Percentiles rank a stretch among this genome's conserved stretches.
Conservation (phyloP, 176 grass and related monocot species). For the Saccharum spontaneum region DNA sequence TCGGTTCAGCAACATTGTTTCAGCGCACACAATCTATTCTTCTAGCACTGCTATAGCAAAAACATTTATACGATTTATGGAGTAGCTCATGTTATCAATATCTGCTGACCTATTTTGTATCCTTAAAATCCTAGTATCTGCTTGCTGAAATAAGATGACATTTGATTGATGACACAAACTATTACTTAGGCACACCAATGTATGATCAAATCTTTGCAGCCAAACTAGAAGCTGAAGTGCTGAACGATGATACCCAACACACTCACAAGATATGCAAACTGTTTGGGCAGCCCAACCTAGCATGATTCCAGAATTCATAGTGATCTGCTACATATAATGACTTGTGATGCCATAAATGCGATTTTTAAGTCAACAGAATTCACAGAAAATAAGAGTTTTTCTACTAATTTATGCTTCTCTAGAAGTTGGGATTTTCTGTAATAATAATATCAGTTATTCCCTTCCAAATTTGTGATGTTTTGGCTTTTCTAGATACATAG, state of each 20-base stretch:
- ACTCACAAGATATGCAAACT: neutral
- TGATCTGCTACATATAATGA: neutral
- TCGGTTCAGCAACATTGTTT: neutral
- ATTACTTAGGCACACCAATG: neutral
- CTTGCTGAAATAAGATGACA: neutral
- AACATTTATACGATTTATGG: neutral
- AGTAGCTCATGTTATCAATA: neutral
- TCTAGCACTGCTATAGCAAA: neutral
- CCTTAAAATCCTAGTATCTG: slow-evolving; percentile 2
- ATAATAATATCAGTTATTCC: neutral
- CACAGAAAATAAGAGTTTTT: neutral
- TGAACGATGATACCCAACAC: neutral
- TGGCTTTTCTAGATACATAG: neutral
- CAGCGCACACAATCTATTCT: slow-evolving; percentile 4
- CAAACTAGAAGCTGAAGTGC: neutral
- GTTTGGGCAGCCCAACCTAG: neutral
- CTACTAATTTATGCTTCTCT: neutral
- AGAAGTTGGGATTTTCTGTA: neutral
- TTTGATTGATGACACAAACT: neutral
- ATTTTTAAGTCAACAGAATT: neutral
- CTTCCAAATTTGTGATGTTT: neutral
- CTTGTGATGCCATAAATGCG: neutral
- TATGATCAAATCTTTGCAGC: neutral
- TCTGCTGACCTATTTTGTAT: neutral
- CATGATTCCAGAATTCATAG: neutral